Evolutionary conservation across 257 asterid genomes (phyloP).

Genomic region (Gentiana macrophylla): DNA sequence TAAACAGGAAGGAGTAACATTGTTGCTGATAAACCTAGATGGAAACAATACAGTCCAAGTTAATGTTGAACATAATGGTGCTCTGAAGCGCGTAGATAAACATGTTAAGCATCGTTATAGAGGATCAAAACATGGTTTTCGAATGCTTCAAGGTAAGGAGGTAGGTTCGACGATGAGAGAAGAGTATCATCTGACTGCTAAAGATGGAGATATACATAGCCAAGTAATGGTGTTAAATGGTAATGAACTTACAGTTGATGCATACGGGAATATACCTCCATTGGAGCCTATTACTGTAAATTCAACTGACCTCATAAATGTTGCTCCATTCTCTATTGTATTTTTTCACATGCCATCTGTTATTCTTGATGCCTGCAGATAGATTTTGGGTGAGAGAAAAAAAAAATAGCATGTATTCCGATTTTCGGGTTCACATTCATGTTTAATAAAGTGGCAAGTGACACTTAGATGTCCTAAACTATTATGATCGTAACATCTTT

Average conservation of each 20-base stretch:
- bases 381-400: conserved; percentile 12
- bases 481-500: too few relatives aligned
- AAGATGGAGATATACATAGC: conserved; percentile 63
- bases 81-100: conserved; percentile 10
- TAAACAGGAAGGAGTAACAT: conserved; percentile 62
- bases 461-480: too few relatives aligned
- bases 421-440: too few relatives aligned
- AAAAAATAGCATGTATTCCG: neutral
- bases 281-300: conserved; percentile 36
- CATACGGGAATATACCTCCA: conserved; percentile 43
- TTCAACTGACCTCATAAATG: conserved; percentile 40
- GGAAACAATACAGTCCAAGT: conserved; percentile 33
- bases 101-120: conserved; percentile 22
- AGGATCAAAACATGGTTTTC: neutral
- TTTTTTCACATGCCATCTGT: conserved; percentile 58
- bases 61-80: conserved; percentile 25
- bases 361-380: conserved; percentile 48
- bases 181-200: conserved; percentile 79
- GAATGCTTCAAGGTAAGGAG: conserved; percentile 15
- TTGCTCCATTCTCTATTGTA: conserved; percentile 67
- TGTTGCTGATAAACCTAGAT: conserved; percentile 67
- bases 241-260: conserved; percentile 32
- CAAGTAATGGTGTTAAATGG: conserved; percentile 64
- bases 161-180: conserved; percentile 30
- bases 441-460: too few relatives aligned